Conservation (phyloP, 371 early-diverging fungal species). For the Smittium mucronatum region DNA sequence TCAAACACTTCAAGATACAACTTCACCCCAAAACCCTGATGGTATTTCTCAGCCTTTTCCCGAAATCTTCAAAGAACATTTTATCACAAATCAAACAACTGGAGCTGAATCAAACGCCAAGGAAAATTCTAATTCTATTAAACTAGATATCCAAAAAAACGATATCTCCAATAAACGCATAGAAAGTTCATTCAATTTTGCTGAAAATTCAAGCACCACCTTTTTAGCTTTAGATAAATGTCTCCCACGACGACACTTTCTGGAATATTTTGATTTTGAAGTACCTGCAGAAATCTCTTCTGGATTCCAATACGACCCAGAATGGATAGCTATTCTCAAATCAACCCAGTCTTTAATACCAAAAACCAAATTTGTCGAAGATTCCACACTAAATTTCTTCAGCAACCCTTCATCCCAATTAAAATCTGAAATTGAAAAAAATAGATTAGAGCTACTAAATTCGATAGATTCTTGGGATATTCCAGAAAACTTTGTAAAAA, state of each 20-base stretch:
- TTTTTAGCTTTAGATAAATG: constrained; percentile 36
- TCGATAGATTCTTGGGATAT: neutral
- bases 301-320: constrained; percentile 32
- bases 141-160: no score
- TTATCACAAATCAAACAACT: no score
- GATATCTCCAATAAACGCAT: no score
- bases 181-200: no score
- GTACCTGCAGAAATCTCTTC: constrained; percentile 1
- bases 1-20: no score
- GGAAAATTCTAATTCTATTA: no score
- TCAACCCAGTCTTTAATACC: constrained; percentile 2
- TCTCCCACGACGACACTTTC: constrained; percentile 22
- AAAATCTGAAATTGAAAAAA: neutral
- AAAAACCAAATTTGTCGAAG: neutral
- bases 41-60: no score
- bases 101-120: no score
- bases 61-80: no score
- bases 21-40: no score
- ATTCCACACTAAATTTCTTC: neutral
- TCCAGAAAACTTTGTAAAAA: constrained; percentile 8
- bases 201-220: constrained; percentile 15
- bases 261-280: constrained; percentile 28
- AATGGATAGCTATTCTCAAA: constrained; percentile 32
- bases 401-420: neutral
- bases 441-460: neutral